A percentile compares a stretch with the other conserved stretches of the same genome.
phyloP scores from a whole-genome alignment of 192 early-diverging fungal genomes.

The Backusella sp. region DNA sequence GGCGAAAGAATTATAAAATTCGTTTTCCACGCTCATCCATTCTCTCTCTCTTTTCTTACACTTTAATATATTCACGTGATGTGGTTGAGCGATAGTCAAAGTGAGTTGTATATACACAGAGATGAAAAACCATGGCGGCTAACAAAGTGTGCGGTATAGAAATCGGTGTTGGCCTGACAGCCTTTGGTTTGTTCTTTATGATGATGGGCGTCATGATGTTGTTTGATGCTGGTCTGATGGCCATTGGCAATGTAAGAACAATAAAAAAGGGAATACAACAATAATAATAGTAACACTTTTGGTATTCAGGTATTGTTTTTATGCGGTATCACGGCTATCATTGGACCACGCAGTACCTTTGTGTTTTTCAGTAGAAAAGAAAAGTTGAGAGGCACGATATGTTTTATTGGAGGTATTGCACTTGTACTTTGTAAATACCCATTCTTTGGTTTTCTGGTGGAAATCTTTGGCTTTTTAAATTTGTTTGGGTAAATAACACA shows the following conservation, averaged over 20 bases:
- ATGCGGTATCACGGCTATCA: constrained; percentile 83
- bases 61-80: constrained; percentile 16
- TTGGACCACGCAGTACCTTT: constrained; percentile 86
- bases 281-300: neutral
- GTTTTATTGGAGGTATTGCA: constrained; percentile 86
- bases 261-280: neutral
- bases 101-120: neutral
- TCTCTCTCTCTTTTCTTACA: neutral
- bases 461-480: constrained; percentile 95
- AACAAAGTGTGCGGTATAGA: constrained; percentile 37
- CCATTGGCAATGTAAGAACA: constrained; percentile 87
- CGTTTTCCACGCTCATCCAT: neutral
- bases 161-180: constrained; percentile 94
- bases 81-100: constrained; percentile 40
- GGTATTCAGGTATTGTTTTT: constrained; percentile 79
- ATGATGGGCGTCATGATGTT: constrained; percentile 91
- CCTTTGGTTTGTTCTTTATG: constrained; percentile 90
- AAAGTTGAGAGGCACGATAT: constrained; percentile 87
- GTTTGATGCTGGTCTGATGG: constrained; percentile 92
- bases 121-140: neutral
- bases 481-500: constrained; percentile 79
- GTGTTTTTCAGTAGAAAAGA: constrained; percentile 82
- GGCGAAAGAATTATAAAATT: neutral
- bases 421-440: constrained; percentile 92
- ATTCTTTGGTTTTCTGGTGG: constrained; percentile 83